phyloP scores from a whole-genome alignment of 805 yeast genomes.

The Saccharomycopsis vini region DNA sequence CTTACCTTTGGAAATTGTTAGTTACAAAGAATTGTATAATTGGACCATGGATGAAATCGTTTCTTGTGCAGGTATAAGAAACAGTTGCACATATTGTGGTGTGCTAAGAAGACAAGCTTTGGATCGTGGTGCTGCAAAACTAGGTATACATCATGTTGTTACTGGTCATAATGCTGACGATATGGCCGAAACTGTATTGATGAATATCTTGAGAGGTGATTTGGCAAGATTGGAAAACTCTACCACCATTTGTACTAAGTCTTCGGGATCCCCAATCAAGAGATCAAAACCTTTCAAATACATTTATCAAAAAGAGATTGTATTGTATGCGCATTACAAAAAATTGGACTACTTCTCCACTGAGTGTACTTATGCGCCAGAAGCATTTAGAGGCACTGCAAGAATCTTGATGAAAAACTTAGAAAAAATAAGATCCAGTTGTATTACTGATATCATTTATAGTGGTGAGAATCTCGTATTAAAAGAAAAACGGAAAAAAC shows the following conservation, averaged over 20 bases:
- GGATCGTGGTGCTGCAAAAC: conserved; percentile 87
- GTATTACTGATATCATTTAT: conserved; percentile 88
- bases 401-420: conserved; percentile 83
- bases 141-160: conserved; percentile 82
- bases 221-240: conserved; percentile 85
- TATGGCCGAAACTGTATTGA: conserved; percentile 95
- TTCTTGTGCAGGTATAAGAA: conserved; percentile 84
- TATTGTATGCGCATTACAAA: conserved; percentile 92
- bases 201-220: conserved; percentile 95
- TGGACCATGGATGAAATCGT: conserved; percentile 99
- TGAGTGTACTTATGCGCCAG: conserved; percentile 97
- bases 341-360: conserved; percentile 93
- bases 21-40: conserved; percentile 80
- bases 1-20: conserved; percentile 72
- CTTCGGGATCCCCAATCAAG: conserved; percentile 77
- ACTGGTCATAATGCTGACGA: conserved; percentile 99
- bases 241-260: conserved; percentile 74
- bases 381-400: conserved; percentile 96
- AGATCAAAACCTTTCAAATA: conserved; percentile 95
- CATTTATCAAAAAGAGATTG: conserved; percentile 94
- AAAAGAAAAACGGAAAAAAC: conserved; percentile 38
- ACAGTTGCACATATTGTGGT: conserved; percentile 97
- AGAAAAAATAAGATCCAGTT: conserved; percentile 84
- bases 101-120: conserved; percentile 93
- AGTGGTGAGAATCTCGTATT: conserved; percentile 83